Conservation (phyloP, 352 stramenopile species). For the Pythium dissotocum region DNA sequence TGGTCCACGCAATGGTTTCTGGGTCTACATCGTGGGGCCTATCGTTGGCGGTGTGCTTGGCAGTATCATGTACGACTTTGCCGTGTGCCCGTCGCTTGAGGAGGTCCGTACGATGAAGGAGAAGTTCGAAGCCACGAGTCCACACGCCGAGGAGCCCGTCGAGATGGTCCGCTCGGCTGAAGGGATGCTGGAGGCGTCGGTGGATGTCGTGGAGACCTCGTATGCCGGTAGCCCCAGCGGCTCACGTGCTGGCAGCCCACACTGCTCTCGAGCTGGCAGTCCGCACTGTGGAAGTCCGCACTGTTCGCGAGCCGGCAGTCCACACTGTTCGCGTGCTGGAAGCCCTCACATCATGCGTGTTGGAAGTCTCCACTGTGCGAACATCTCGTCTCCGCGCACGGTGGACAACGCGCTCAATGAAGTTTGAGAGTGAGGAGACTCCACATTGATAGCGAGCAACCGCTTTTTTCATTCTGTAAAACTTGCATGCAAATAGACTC, state of each 20-base stretch:
- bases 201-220: neutral
- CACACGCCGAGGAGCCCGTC: neutral
- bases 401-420: neutral
- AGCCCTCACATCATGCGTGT: neutral
- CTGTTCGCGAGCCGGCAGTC: neutral
- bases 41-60: slow-evolving; percentile 55
- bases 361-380: neutral
- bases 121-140: neutral
- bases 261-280: neutral
- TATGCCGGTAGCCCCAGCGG: neutral
- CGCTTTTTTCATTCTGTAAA: neutral
- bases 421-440: neutral
- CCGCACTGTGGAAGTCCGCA: neutral
- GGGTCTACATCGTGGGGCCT: slow-evolving; percentile 69
- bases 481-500: neutral
- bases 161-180: neutral
- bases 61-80: slow-evolving; percentile 48
- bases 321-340: no score
- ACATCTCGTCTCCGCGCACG: neutral
- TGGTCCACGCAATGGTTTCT: slow-evolving; percentile 51
- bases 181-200: neutral
- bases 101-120: neutral
- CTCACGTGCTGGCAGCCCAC: neutral
- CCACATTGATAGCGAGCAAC: no score
- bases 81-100: slow-evolving; percentile 1